Base-by-base conservation (phyloP, 257 asterid species). In the Euphrasia confusa region DNA sequence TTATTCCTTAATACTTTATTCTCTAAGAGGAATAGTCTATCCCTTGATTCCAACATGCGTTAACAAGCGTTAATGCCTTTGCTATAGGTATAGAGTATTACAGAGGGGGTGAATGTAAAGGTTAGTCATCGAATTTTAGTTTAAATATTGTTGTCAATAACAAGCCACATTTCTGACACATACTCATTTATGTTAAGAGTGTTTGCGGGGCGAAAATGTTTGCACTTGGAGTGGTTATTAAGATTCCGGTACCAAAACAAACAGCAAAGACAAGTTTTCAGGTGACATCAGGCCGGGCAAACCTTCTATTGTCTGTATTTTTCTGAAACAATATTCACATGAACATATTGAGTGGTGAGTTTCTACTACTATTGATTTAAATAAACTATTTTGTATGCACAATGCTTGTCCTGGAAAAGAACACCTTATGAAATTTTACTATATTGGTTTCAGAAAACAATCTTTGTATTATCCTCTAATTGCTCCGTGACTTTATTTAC, bases 61-160 rank as follows among this genome's bases (percentile, higher is more conserved):
- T 60, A 27, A 45, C 64, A 60, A 68, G 53, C 37, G 15, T 37
- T 14, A 71, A 67, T 64, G 65, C 44, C 68, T 77, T 77, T 62
- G 6, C 64, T 54, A 30, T 68, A 93, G 99, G 82, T 93, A 93
- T 71, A 21, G 24, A 96, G 99, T 48, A 93, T 93, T 45, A 93
- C 97, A 0, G 99, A 93, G 79, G 99, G 99, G 65, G 99, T 93
- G 73, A 93, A 93, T 73, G 97, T 93, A 18, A 93, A 89, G 99
- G 99, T 89, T 74, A 69, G 89, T 74, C 60, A 53, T 72, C 64
- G 67, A 56, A 64, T 61, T 66, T 67, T 64, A 44, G 26, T 55
- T 37, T 61, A 33, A 49, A 33, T 39, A 54, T 64, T 2, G 10
- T 27, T 49, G 47, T 97, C 89, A 35, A 79, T 21, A 21, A 21